Evolutionary conservation across 2,329 filamentous ascomycete genomes (phyloP).

Genomic region (Aspergillus luchuensis): DNA sequence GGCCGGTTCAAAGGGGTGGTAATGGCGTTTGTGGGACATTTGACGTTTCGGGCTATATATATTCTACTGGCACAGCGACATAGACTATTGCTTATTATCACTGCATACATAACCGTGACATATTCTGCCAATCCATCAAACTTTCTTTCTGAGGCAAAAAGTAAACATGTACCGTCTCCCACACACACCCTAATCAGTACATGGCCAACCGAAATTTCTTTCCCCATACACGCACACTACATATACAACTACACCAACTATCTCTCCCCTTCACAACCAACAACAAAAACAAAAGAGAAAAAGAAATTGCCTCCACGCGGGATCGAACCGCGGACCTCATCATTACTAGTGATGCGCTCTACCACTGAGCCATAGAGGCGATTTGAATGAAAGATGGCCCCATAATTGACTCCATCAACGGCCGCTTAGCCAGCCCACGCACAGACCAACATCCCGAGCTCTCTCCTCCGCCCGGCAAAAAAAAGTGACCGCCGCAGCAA

Average conservation of each 20-base stretch:
- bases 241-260: neutral
- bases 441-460: constrained; percentile 31
- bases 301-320: neutral
- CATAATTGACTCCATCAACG: neutral
- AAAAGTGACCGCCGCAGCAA: constrained; percentile 15
- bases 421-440: constrained; percentile 13
- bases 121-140: neutral
- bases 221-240: neutral
- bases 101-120: neutral
- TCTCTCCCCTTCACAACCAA: neutral
- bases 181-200: neutral
- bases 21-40: neutral
- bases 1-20: neutral
- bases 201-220: too few relatives aligned
- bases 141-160: neutral
- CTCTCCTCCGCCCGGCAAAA: constrained; percentile 41
- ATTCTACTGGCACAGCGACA: neutral
- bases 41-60: neutral
- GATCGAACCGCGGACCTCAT: neutral
- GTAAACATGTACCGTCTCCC: neutral
- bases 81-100: neutral
- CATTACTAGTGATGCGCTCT: constrained; percentile 1
- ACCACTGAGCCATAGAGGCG: neutral
- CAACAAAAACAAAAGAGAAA: neutral
- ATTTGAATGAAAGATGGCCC: neutral